A percentile compares a stretch with the other conserved stretches of the same genome.
Evolutionary conservation across 257 asterid genomes (phyloP).

Genomic region (Solanum acaule): DNA sequence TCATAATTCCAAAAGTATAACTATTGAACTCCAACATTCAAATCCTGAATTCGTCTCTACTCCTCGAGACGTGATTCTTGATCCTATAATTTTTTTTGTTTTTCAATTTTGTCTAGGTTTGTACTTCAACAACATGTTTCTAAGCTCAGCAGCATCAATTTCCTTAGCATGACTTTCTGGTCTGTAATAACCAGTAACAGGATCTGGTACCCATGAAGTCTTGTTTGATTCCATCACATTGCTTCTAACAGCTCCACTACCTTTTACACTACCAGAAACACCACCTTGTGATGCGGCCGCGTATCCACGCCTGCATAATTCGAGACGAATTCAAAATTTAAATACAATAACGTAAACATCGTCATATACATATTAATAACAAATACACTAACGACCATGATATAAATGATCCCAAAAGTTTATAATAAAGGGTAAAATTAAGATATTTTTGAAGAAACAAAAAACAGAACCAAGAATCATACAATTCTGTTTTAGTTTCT

Average conservation of each 20-base stretch:
- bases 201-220: constrained; percentile 75
- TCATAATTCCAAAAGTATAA: too few species aligned
- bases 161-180: constrained; percentile 46
- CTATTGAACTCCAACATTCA: not conserved
- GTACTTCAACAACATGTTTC: constrained; percentile 38
- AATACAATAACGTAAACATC: too few species aligned
- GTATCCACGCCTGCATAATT: constrained; percentile 14
- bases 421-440: not conserved
- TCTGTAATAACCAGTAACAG: constrained; percentile 72
- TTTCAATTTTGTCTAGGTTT: constrained; percentile 4
- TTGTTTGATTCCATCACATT: constrained; percentile 29
- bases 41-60: not conserved
- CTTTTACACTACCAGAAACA: not conserved
- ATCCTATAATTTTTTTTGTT: not conserved
- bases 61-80: not conserved
- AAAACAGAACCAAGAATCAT: not conserved
- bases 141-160: constrained; percentile 50
- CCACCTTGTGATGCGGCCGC: constrained; percentile 18
- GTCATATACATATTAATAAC: not conserved
- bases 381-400: not conserved
- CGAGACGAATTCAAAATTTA: not conserved
- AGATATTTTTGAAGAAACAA: too few species aligned
- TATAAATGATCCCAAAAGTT: not conserved
- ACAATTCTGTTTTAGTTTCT: not conserved
- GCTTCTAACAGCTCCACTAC: not conserved